phyloP scores from a whole-genome alignment of 306 rosid species.

The Prunus davidiana region DNA sequence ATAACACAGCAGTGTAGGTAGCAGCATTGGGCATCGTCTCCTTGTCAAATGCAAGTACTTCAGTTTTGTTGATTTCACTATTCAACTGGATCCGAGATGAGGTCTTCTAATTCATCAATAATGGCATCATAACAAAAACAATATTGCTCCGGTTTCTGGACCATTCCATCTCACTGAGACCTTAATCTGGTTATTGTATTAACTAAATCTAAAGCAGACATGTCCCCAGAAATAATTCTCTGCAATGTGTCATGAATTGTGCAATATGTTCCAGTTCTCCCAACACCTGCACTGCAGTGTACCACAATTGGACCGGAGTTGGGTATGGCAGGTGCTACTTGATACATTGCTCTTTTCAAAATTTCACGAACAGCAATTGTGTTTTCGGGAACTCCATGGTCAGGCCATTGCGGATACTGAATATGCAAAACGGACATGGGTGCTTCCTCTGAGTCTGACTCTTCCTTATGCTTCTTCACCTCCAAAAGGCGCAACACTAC shows the following conservation, averaged over 20 bases:
- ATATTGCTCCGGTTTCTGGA: conserved; percentile 75
- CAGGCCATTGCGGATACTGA: conserved; percentile 95
- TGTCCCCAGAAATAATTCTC: conserved; percentile 84
- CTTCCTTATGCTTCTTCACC: conserved; percentile 49
- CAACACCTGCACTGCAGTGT: conserved; percentile 99
- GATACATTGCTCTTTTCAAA: conserved; percentile 53
- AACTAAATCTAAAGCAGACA: conserved; percentile 78
- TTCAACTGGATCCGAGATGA: conserved; percentile 38
- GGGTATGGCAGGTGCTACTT: conserved; percentile 42
- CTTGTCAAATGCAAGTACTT: too few relatives aligned
- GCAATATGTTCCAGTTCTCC: conserved; percentile 95
- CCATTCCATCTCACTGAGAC: conserved; percentile 96
- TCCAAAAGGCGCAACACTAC: conserved; percentile 69
- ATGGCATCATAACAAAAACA: conserved; percentile 57
- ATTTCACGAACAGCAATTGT: conserved; percentile 74
- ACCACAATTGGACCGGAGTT: conserved; percentile 71
- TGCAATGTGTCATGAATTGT: conserved; percentile 82
- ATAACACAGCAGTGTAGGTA: too few relatives aligned
- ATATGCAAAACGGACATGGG: conserved; percentile 73
- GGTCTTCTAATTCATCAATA: conserved; percentile 71
- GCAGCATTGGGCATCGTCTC: too few relatives aligned
- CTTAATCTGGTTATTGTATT: conserved; percentile 65
- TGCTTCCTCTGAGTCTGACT: conserved; percentile 48
- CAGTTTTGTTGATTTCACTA: not conserved
- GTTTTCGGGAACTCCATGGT: conserved; percentile 87